A percentile compares a stretch with the other conserved stretches of the same genome.
phyloP scores from a whole-genome alignment of 2,329 filamentous ascomycete genomes.

The Cercospora canescens region DNA sequence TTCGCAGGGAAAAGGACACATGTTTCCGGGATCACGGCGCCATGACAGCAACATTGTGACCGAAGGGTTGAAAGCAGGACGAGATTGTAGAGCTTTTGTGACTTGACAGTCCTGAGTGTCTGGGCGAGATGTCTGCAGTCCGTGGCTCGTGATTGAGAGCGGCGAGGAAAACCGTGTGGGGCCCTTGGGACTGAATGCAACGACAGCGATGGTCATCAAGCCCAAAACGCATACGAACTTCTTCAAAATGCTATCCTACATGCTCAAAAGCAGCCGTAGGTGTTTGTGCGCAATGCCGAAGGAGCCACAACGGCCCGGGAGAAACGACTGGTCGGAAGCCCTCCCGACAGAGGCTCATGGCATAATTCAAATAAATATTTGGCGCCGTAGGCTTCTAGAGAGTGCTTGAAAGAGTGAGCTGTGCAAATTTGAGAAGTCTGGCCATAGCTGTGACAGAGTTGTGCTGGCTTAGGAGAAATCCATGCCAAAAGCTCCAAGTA shows the following conservation, averaged over 20 bases:
- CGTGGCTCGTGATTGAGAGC: neutral
- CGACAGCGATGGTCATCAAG: neutral
- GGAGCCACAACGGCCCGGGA: neutral
- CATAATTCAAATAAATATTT: neutral
- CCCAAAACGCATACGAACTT: neutral
- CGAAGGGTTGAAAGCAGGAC: neutral
- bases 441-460: neutral
- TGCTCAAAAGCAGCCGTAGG: neutral
- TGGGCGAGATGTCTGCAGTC: neutral
- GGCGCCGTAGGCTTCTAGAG: neutral
- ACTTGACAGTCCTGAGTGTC: neutral
- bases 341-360: neutral
- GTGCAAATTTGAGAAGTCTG: neutral
- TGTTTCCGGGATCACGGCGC: neutral
- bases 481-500: neutral
- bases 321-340: neutral
- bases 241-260: neutral
- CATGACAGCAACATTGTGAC: neutral
- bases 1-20: neutral
- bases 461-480: neutral
- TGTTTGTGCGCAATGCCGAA: neutral
- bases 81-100: neutral
- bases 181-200: neutral
- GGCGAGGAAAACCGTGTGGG: neutral
- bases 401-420: neutral